Evolutionary conservation across 2,329 filamentous ascomycete species (phyloP), one percentile per base, ranked within the genome.

Genomic region (Cladosporium sp.): DNA sequence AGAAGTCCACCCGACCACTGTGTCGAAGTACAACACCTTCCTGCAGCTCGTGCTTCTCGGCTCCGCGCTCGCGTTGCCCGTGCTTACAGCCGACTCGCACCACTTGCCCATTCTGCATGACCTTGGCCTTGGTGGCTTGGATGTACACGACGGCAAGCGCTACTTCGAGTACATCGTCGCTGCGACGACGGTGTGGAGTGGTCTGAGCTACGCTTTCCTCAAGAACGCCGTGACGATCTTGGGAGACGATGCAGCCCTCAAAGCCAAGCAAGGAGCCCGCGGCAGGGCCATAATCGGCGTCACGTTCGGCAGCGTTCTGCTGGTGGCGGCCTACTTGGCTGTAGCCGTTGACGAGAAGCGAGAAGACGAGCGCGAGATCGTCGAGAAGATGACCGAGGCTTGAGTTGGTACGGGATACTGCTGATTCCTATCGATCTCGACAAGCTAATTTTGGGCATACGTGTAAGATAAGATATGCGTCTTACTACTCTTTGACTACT

Each of bases 181-280:
- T 0, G 83, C 81, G 0, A 99, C 94, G 3, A 99, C 94, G 0
- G 75, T 96, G 5, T 97, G 92, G 90, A 97, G 91, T 61, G 94
- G 94, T 7, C 80, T 92, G 13, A 96, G 92, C 72, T 99, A 99
- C 71, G 80, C 96, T 6, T 95, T 88, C 71, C 90, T 85, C 64
- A 96, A 94, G 71, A 88, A 96, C 66, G 93, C 91, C 0, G 92
- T 97, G 32, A 95, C 88, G 72, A 97, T 97, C 57, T 72, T 97
- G 40, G 78, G 78, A 0, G 68, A 71, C 17, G 71, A 80, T 58
- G 77, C 79, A 62, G 70, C 62, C 59, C 63, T 80, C 57, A 80
- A 79, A 65, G 71, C 67, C 48, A 78, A 75, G 63, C 77, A 80
- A 59, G 77, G 78, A 2, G 70, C 71, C n/a, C 67, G 73, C 48